Evolutionary conservation across 2,329 filamentous ascomycete genomes (phyloP).

Genomic region (Coniella lustricola): DNA sequence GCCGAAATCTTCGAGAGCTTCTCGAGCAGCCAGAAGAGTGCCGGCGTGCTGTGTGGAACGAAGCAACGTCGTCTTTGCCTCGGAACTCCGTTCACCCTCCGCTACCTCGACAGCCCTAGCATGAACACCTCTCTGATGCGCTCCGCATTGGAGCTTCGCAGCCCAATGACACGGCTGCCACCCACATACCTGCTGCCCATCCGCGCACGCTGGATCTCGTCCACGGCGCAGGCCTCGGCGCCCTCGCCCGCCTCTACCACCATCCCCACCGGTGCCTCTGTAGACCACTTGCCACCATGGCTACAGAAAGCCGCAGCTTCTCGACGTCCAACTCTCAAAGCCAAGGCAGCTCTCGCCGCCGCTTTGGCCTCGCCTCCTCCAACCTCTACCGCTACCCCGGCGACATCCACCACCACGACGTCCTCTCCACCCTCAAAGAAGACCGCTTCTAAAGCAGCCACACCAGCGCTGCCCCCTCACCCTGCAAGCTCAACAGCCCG

Average conservation of each 20-base stretch:
- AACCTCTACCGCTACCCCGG: background rate
- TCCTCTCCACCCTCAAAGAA: too few relatives aligned
- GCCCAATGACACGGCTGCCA: conserved; percentile 37
- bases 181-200: conserved; percentile 46
- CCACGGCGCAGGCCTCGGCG: conserved; percentile 14
- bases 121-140: conserved; percentile 57
- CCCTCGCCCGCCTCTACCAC: conserved; percentile 5
- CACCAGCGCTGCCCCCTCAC: background rate
- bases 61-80: background rate
- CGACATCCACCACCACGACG: background rate
- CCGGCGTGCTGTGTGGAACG: background rate
- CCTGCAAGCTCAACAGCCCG: conserved; percentile 36
- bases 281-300: background rate
- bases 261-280: background rate
- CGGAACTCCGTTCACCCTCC: background rate
- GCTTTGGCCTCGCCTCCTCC: background rate
- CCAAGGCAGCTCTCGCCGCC: too few relatives aligned
- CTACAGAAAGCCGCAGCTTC: too few relatives aligned
- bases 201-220: conserved; percentile 36
- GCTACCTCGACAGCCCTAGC: background rate
- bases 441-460: too few relatives aligned
- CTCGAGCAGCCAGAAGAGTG: background rate
- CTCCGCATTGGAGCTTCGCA: conserved; percentile 55
- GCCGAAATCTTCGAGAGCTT: conserved; percentile 7
- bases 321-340: too few relatives aligned